Evolutionary conservation across 148 eudicot genomes (phyloP), one percentile per base, ranked within the genome.

Genomic region (Hydrangea macrophylla): DNA sequence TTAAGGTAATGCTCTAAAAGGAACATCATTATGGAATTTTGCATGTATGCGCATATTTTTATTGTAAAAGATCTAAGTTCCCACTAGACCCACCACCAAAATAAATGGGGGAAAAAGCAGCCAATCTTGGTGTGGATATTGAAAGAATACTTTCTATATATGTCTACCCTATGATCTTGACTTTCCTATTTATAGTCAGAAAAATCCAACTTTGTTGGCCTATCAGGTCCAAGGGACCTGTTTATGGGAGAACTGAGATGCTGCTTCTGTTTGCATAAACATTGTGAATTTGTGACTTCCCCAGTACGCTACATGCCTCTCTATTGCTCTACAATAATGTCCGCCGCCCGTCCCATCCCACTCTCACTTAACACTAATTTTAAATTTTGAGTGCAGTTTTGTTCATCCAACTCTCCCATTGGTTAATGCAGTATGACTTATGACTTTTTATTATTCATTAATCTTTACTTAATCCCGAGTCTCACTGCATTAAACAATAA

Each of bases 61-160:
- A n/a, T n/a, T n/a, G n/a, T n/a, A n/a, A 55, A n/a, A 25, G 50
- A 37, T 40, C n/a, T 15, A 39, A 37, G 20, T 1, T 68, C 18
- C 50, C 62, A 35, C 44, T 22, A 35, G 44, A 61, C 64, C 63
- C 51, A 56, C n/a, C n/a, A n/a, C n/a, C n/a, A n/a, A n/a, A n/a
- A 32, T 0, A 1, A 10, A 3, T 45, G n/a, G 17, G 61, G 33
- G 6, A 25, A 66, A 66, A 66, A 37, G 23, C 13, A 22, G 23
- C 0, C 18, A 8, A 17, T n/a, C 42, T 32, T 5, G 20, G 17
- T 32, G 25, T 17, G 20, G 44, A 31, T 35, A 12, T 13, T 23
- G 58, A 33, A 6, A 8, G 15, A 11, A 27, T 3, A 25, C 23
- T 36, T 18, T 6, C 53, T 20, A 26, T 9, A 9, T 56, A 17